phyloP scores from a whole-genome alignment of 139 green algal species.

The Zygnema cylindricum region DNA sequence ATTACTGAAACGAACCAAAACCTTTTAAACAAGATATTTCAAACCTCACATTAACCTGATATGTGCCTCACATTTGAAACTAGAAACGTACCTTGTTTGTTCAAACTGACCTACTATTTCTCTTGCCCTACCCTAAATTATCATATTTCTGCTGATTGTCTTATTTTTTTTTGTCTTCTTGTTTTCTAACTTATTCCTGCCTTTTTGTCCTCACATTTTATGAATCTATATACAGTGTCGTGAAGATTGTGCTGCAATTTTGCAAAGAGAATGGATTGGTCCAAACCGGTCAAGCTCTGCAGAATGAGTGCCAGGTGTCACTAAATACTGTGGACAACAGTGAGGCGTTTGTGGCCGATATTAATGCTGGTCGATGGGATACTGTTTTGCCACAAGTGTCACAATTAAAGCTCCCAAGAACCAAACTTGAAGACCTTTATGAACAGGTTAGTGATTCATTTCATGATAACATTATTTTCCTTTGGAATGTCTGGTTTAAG shows the following conservation, averaged over 20 bases:
- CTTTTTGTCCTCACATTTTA: not conserved
- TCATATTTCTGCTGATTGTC: not conserved
- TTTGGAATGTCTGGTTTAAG: too few species aligned
- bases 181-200: not conserved
- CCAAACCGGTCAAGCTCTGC: slow-evolving; percentile 86
- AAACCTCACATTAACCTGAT: not conserved
- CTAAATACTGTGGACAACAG: slow-evolving; percentile 94
- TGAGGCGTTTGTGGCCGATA: slow-evolving; percentile 88
- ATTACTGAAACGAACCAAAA: too few species aligned
- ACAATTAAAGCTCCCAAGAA: slow-evolving; percentile 83
- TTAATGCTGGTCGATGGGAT: slow-evolving; percentile 90
- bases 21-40: too few species aligned
- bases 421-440: slow-evolving; percentile 92
- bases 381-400: slow-evolving; percentile 79
- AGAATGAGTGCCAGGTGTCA: slow-evolving; percentile 81
- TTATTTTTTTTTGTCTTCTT: not conserved
- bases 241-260: slow-evolving; percentile 94
- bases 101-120: not conserved
- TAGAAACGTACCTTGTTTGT: not conserved
- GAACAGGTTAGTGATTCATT: slow-evolving; percentile 83
- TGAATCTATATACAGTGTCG: slow-evolving; percentile 57
- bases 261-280: slow-evolving; percentile 92
- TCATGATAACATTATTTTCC: too few species aligned
- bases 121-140: not conserved
- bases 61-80: not conserved